phyloP scores from a whole-genome alignment of 768 basidiomycete genomes.

The Aureoboletus auriporus region DNA sequence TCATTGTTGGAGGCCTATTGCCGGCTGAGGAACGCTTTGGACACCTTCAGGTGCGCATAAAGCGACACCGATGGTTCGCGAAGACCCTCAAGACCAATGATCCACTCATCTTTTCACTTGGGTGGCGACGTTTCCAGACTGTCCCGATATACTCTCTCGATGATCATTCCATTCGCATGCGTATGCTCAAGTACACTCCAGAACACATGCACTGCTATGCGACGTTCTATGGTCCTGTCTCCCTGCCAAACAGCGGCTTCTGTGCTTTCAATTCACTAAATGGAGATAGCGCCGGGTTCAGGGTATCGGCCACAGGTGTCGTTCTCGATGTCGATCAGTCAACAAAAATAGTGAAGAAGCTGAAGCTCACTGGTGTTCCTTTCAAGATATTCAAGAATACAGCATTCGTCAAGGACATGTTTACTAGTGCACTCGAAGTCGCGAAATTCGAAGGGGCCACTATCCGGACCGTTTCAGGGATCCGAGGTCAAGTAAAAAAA shows the following conservation, averaged over 20 bases:
- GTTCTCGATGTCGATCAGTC: slow-evolving; percentile 91
- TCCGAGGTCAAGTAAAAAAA: slow-evolving; percentile 96
- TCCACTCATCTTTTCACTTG: slow-evolving; percentile 93
- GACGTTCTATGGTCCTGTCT: slow-evolving; percentile 92
- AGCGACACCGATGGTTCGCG: slow-evolving; percentile 92
- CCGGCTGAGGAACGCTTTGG: slow-evolving; percentile 90
- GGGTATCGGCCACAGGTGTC: slow-evolving; percentile 90
- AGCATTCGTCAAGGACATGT: slow-evolving; percentile 98
- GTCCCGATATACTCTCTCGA: slow-evolving; percentile 95
- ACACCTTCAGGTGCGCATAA: slow-evolving; percentile 91
- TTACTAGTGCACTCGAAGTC: slow-evolving; percentile 86
- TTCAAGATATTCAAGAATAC: slow-evolving; percentile 99
- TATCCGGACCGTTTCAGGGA: slow-evolving; percentile 90
- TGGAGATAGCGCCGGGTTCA: slow-evolving; percentile 68
- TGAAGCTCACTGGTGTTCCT: slow-evolving; percentile 93
- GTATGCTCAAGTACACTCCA: slow-evolving; percentile 99
- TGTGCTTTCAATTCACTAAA: slow-evolving; percentile 91
- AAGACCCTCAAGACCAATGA: slow-evolving; percentile 95
- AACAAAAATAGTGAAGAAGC: slow-evolving; percentile 94
- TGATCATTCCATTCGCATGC: slow-evolving; percentile 97
- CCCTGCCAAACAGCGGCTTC: slow-evolving; percentile 92
- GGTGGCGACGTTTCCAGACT: slow-evolving; percentile 95
- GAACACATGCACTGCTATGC: slow-evolving; percentile 99
- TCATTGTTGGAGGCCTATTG: slow-evolving; percentile 88
- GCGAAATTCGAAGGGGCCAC: slow-evolving; percentile 99